These are phyloP conservation scores for Elsinoe fawcettii DNA, from an alignment of 2,329 filamentous ascomycete genomes.

Conservation along the genomic window DNA sequence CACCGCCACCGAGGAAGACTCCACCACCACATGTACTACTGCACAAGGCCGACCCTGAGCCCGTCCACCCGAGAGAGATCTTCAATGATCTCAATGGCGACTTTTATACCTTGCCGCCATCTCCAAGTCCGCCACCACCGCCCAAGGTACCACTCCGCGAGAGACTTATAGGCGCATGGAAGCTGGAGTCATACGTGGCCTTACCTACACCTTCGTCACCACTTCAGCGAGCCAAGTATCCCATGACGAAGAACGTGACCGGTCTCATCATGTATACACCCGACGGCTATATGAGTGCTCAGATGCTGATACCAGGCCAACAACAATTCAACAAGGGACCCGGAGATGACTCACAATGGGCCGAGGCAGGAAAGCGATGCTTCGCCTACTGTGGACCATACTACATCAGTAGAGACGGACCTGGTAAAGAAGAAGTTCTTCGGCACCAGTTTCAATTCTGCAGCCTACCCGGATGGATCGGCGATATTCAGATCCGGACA, in stretches of 20 bases:
- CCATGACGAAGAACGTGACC: constrained; percentile 26
- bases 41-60: constrained; percentile 15
- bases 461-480: constrained; percentile 33
- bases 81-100: constrained; percentile 30
- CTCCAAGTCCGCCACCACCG: constrained; percentile 22
- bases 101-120: constrained; percentile 26
- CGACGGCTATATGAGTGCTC: constrained; percentile 30
- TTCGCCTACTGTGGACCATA: constrained; percentile 33
- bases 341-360: constrained; percentile 33
- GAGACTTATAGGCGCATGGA: constrained; percentile 32
- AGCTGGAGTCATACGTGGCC: constrained; percentile 33
- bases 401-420: constrained; percentile 32
- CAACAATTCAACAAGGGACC: constrained; percentile 31
- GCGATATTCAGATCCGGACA: constrained; percentile 31
- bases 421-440: constrained; percentile 28
- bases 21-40: constrained; percentile 15
- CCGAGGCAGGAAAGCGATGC: constrained; percentile 32
- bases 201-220: constrained; percentile 30
- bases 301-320: constrained; percentile 27
- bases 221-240: constrained; percentile 26
- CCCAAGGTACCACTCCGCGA: constrained; percentile 26
- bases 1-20: constrained; percentile 10
- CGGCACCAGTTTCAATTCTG: constrained; percentile 33
- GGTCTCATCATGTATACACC: constrained; percentile 30
- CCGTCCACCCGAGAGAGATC: constrained; percentile 22